Evolutionary conservation across 176 grass and related monocot genomes (phyloP), one percentile per base, ranked within the genome.

Genomic region (Calamus simplicifolius): DNA sequence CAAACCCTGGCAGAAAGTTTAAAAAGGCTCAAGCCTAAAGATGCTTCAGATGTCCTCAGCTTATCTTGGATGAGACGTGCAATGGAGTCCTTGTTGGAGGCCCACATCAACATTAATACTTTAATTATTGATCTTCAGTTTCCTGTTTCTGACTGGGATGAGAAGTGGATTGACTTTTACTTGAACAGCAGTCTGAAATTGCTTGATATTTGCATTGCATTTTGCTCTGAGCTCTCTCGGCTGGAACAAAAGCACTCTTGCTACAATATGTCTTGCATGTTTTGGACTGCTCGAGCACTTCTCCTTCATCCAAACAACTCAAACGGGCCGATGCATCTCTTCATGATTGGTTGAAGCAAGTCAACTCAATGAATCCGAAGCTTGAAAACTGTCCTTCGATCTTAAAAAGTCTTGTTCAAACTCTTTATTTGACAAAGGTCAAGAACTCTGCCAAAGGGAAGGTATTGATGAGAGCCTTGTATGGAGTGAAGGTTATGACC

Each of bases 161-260:
- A 91, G 51, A 97, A 79, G 54, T 97, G 84, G 84, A 81, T 92
- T 30, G 93, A 97, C 74, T 73, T 85, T 55, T 97, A 91, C 64
- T 66, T 97, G 18, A 83, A 97, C 71, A 85, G 72, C 66, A 92
- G 78, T 4, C 72, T 88, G 49, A 97, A 85, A 71, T 58, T 97
- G 60, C 72, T 97, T 35, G 93, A 97, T 29, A 76, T 91, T 59
- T 91, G 87, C 61, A 83, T 88, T 0, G 84, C 63, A 0, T 58
- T 91, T 15, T 91, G 81, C 79, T 78, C 93, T 0, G 93, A 97
- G 81, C 78, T 97, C 0, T 19, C 78, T 53, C 68, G 81, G 54
- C 56, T 97, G 70, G 84, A 91, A 69, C 84, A 97, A 53, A 84
- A 87, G 16, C 87, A 51, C 51, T 97, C 30, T 72, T 85, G 6